Conservation (phyloP, 2,329 filamentous ascomycete genomes). For the Fusarium anguioides region DNA sequence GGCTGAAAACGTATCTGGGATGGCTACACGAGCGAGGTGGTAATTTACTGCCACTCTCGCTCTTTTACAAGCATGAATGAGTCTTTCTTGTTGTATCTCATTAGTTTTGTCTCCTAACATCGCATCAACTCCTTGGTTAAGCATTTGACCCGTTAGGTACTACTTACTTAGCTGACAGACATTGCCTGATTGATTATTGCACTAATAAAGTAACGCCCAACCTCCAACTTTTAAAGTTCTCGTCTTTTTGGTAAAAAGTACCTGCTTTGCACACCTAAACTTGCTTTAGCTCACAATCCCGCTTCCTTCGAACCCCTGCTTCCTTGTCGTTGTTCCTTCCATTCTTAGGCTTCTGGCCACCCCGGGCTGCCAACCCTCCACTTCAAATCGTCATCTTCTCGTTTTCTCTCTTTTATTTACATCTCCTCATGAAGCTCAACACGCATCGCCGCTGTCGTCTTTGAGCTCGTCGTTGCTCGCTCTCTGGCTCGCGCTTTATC, state of each 20-base stretch:
- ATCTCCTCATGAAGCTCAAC: conserved; percentile 35
- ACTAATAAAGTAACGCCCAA: background rate
- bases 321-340: conserved; percentile 18
- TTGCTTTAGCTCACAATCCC: conserved; percentile 17
- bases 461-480: conserved; percentile 32
- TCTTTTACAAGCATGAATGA: background rate
- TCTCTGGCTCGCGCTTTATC: conserved; percentile 23
- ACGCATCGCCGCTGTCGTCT: conserved; percentile 15
- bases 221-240: conserved; percentile 21
- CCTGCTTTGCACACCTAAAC: conserved; percentile 5
- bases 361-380: conserved; percentile 13
- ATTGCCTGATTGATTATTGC: too few relatives aligned
- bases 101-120: background rate
- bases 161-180: too few relatives aligned
- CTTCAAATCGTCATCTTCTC: conserved; percentile 10
- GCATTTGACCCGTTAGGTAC: background rate
- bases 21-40: background rate
- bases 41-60: background rate
- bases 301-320: conserved; percentile 15
- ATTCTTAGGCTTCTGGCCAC: conserved; percentile 13
- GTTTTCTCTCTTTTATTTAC: conserved; percentile 9
- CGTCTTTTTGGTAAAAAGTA: background rate
- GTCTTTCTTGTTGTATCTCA: background rate
- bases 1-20: background rate
- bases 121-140: background rate